These are phyloP conservation scores for Gillenia trifoliata DNA, from an alignment of 306 rosid species.

Conservation along the genomic window DNA sequence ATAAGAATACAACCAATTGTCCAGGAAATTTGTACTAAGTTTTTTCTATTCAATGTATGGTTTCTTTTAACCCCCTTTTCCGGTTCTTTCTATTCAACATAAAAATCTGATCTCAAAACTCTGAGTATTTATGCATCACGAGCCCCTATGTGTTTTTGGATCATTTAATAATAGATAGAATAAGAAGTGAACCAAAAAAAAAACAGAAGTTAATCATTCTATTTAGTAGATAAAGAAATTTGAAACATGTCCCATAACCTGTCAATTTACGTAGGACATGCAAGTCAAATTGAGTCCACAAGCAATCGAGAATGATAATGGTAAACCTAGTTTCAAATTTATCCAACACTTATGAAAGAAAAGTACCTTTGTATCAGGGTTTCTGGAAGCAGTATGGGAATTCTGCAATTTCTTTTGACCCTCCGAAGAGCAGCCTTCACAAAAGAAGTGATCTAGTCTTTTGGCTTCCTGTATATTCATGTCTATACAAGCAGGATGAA, in stretches of 20 bases:
- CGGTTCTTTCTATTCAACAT: background rate
- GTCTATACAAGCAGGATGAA: conserved; percentile 99
- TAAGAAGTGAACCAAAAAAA: background rate
- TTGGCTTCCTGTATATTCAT: conserved; percentile 92
- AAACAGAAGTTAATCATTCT: background rate
- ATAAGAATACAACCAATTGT: background rate
- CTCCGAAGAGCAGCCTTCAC: conserved; percentile 88
- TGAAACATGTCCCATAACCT: background rate
- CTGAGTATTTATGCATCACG: background rate
- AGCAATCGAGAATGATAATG: background rate
- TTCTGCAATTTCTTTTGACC: conserved; percentile 85
- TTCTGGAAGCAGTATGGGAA: conserved; percentile 62
- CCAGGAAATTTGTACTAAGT: background rate
- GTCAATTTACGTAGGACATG: conserved; percentile 6
- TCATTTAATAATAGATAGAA: background rate
- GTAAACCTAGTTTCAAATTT: conserved; percentile 8
- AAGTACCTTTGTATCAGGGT: conserved; percentile 75
- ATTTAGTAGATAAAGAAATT: background rate
- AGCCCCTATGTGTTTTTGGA: background rate
- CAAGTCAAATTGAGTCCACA: conserved; percentile 2
- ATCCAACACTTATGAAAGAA: background rate
- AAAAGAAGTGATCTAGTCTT: conserved; percentile 85
- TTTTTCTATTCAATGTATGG: background rate
- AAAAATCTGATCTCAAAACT: background rate
- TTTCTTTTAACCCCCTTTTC: background rate